Evolutionary conservation across 2,329 filamentous ascomycete genomes (phyloP), one percentile per base, ranked within the genome.

Genomic region (Clarireedia homoeocarpa): DNA sequence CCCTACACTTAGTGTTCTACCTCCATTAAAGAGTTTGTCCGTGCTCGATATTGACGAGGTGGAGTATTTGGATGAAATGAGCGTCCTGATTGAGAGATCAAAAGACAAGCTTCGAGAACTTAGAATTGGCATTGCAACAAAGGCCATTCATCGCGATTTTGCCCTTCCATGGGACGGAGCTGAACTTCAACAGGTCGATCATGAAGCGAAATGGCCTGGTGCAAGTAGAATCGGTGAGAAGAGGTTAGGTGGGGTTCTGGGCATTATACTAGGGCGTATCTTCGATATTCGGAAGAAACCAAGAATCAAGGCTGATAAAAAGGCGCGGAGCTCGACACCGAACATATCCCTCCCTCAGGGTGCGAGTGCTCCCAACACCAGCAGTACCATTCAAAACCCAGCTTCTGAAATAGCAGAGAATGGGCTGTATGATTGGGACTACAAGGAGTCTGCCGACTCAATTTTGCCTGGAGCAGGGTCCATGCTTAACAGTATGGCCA

Each of bases 51-150:
- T 94, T 58, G 89, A 94, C 65, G 88, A 92, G 67, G 72, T 89
- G n/a, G 80, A 85, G 27, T 94, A 94, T 68, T 72, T 92, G 39
- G 88, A 92, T 66, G 89, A 94, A 71, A 86, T 94, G 81, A 85
- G 86, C 53, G 76, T 89, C 44, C 76, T 94, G 12, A 83, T 94
- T 58, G 85, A 86, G 58, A 81, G 84, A 24, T 92, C 88, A 12
- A 76, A 82, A 57, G 75, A 78, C 59, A 77, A 77, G 44, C 73
- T 94, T 15, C 78, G 80, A 30, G 89, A 92, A 69, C 75, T 95
- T 36, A 79, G 88, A 45, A 78, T 94, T 5, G 88, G 89, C 5
- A 82, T 94, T 55, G 82, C 88, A 5, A 67, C 73, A 36, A 75
- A 73, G 55, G 75, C 74, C 24, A 61, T 66, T 1, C 63, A 66